These are phyloP conservation scores for Cyberlindnera americana DNA, from an alignment of 805 yeast species.

Conservation along the genomic window DNA sequence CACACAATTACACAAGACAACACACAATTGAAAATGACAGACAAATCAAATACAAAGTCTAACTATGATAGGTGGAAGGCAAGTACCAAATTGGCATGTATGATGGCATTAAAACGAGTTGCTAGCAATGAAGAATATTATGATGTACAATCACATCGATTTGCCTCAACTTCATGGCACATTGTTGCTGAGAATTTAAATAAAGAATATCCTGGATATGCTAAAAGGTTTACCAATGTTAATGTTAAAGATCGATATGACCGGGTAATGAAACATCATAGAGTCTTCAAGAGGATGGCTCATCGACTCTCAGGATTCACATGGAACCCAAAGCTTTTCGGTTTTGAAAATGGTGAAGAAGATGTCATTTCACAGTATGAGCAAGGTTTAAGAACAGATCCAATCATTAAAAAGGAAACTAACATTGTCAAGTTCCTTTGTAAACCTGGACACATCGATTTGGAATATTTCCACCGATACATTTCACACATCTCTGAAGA, in stretches of 20 bases:
- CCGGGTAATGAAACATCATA: slow-evolving; percentile 26
- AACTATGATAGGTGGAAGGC: slow-evolving; percentile 30
- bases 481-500: slow-evolving; percentile 13
- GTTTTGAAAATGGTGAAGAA: slow-evolving; percentile 17
- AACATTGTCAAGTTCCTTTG: slow-evolving; percentile 22
- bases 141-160: slow-evolving; percentile 15
- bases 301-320: slow-evolving; percentile 18
- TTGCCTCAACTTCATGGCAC: slow-evolving; percentile 25
- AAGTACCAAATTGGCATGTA: slow-evolving; percentile 27
- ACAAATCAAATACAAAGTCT: slow-evolving; percentile 11
- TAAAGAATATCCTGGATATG: slow-evolving; percentile 25
- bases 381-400: slow-evolving; percentile 14
- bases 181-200: slow-evolving; percentile 26
- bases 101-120: slow-evolving; percentile 23
- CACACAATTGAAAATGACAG: slow-evolving; percentile 3
- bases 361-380: slow-evolving; percentile 16
- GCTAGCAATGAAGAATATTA: slow-evolving; percentile 20
- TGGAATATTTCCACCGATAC: slow-evolving; percentile 27
- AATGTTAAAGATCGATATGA: slow-evolving; percentile 29
- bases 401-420: slow-evolving; percentile 14
- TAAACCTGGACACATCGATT: slow-evolving; percentile 26
- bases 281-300: slow-evolving; percentile 25
- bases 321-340: slow-evolving; percentile 24
- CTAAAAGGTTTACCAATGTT: slow-evolving; percentile 27
- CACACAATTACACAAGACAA: background rate